Conservation (phyloP, 805 yeast species). For the Saturnispora gosingensis region DNA sequence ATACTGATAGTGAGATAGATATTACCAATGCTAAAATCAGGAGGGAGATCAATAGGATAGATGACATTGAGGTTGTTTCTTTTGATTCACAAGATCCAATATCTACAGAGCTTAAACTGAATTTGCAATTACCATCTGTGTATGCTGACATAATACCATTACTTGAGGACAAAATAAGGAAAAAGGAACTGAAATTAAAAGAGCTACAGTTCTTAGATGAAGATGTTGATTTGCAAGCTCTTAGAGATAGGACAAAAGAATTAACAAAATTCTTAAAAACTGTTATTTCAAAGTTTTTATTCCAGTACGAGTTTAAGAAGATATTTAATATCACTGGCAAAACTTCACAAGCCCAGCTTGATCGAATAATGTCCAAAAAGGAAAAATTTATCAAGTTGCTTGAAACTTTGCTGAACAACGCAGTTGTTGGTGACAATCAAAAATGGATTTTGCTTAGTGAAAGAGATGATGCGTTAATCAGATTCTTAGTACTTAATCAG, state of each 20-base stretch:
- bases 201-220: background rate
- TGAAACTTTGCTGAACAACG: slow-evolving; percentile 26
- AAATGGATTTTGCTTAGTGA: slow-evolving; percentile 3
- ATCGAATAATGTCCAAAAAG: slow-evolving; percentile 15
- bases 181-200: background rate
- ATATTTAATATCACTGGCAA: slow-evolving; percentile 12
- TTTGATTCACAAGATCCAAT: background rate
- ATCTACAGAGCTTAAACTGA: background rate
- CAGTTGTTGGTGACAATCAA: slow-evolving; percentile 11
- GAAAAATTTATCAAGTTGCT: slow-evolving; percentile 21
- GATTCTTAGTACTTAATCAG: slow-evolving; percentile 24
- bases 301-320: slow-evolving; percentile 18
- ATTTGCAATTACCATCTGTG: background rate
- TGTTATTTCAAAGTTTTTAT: slow-evolving; percentile 23
- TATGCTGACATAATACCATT: background rate
- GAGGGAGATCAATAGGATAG: background rate
- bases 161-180: background rate
- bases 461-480: slow-evolving; percentile 26
- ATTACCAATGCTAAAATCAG: background rate
- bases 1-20: background rate
- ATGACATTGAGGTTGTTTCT: background rate
- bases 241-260: slow-evolving; percentile 17
- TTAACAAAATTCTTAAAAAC: slow-evolving; percentile 20
- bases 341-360: slow-evolving; percentile 9
- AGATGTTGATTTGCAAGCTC: slow-evolving; percentile 7